phyloP scores from a whole-genome alignment of 495 filamentous ascomycete genomes.

The Neurospora sp. region DNA sequence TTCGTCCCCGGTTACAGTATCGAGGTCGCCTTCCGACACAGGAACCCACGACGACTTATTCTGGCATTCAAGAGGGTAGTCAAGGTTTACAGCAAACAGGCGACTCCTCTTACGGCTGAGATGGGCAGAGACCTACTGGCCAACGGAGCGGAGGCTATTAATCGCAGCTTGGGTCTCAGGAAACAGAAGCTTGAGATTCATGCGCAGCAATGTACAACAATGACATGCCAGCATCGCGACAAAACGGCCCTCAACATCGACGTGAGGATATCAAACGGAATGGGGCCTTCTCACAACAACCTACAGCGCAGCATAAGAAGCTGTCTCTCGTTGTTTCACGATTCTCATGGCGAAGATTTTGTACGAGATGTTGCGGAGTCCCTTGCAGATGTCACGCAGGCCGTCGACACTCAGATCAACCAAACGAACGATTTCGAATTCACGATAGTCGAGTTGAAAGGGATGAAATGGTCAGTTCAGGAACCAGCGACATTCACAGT shows the following conservation, averaged over 20 bases:
- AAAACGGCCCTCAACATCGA: conserved; percentile 27
- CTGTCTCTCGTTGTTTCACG: conserved; percentile 29
- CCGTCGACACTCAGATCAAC: conserved; percentile 24
- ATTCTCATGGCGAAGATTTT: conserved; percentile 27
- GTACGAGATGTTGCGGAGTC: conserved; percentile 19
- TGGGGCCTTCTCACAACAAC: conserved; percentile 27
- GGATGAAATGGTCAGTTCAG: conserved; percentile 27
- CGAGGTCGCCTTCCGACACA: conserved; percentile 28
- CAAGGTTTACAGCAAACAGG: conserved; percentile 29
- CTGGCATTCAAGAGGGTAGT: conserved; percentile 19
- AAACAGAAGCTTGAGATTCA: conserved; percentile 24
- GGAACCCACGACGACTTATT: conserved; percentile 22
- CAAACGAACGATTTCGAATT: conserved; percentile 33
- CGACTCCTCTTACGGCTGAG: conserved; percentile 28
- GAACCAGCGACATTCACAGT: conserved; percentile 28
- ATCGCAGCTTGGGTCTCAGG: conserved; percentile 24
- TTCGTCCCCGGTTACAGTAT: conserved; percentile 34
- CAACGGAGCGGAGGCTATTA: conserved; percentile 25
- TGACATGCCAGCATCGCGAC: conserved; percentile 23
- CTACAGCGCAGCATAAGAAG: conserved; percentile 26
- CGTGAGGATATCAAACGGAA: conserved; percentile 30
- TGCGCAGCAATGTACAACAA: conserved; percentile 13
- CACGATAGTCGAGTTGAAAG: conserved; percentile 30
- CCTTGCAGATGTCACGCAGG: conserved; percentile 18
- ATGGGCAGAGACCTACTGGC: conserved; percentile 31